phyloP scores from a whole-genome alignment of 306 rosid species.

The Abrus precatorius region DNA sequence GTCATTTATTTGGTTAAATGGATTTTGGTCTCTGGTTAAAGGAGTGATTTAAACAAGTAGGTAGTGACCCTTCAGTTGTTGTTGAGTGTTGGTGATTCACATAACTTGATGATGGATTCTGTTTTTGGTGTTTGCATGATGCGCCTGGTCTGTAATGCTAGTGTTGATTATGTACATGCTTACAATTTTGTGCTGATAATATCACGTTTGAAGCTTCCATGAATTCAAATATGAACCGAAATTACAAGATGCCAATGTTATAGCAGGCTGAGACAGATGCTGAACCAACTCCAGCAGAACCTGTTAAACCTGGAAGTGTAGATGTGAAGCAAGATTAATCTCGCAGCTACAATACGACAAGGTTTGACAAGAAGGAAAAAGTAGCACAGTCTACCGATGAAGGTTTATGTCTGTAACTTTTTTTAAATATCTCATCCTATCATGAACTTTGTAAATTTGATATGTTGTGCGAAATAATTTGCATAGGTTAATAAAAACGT shows the following conservation, averaged over 20 bases:
- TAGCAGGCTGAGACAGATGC: constrained; percentile 61
- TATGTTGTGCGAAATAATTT: no score
- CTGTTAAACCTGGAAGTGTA: constrained; percentile 49
- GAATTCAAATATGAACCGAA: constrained; percentile 31
- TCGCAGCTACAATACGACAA: neutral
- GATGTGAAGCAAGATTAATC: constrained; percentile 69
- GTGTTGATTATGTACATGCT: constrained; percentile 30
- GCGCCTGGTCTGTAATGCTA: neutral
- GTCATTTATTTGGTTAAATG: neutral
- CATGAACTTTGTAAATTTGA: neutral
- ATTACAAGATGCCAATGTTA: constrained; percentile 40
- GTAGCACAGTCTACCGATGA: neutral
- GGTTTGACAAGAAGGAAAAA: constrained; percentile 22
- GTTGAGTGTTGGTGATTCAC: neutral
- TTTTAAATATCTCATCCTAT: neutral
- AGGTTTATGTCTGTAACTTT: constrained; percentile 23
- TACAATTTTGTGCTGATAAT: constrained; percentile 10
- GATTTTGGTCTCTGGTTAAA: neutral
- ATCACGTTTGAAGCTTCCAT: constrained; percentile 35
- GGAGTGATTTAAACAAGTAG: neutral
- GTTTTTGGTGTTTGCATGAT: constrained; percentile 27
- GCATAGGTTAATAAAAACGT: no score
- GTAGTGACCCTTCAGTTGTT: neutral
- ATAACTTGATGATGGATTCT: constrained; percentile 7
- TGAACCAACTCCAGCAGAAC: constrained; percentile 51